Base-by-base conservation (phyloP, 768 basidiomycete genomes). In the Naganishia vishniacii region DNA sequence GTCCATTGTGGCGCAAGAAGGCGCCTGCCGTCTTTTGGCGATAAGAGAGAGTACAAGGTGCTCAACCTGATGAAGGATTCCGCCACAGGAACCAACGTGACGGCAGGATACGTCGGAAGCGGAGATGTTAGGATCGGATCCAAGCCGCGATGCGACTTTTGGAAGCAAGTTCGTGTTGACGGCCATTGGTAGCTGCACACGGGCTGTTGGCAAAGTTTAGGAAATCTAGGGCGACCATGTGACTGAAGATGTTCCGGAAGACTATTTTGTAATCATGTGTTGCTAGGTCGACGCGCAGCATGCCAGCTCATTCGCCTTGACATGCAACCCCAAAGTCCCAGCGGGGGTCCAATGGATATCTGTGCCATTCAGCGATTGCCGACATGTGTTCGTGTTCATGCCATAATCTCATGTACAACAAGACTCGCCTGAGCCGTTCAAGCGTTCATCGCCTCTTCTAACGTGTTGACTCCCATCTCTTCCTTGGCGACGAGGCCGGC, bases 391-490 rank as follows among this genome's bases (percentile, higher is more conserved):
- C 20, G 12, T 48, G 25, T 13, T 46, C 47, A 48, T 48, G n/a
- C 11, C 37, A 12, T 12, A 31, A n/a, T 11, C 32, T 15, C n/a
- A 25, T 56, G 23, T 56, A 41, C 53, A 56, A 48, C 32, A 23
- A 56, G n/a, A 41, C 31, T 26, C 3, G 23, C n/a, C 53, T 25
- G 8, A 4, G 20, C 34, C 59, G 16, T 6, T 42, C 42, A 25
- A 23, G 34, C 31, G 49, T 69, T 69, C 66, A 65, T 31, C 5
- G 59, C 69, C 42, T 61, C 64, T 61, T 70, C 67, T 40, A 74
- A 68, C 4, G 60, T 69, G 16, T 44, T 65, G 64, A 31, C 20
- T 13, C 20, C 49, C 9, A 18, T 23, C 20, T 26, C 31, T 34
- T 34, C 49, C 6, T 37, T 29, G 12, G 34, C 53, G 37, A 56